Evolutionary conservation across 2,329 filamentous ascomycete genomes (phyloP).

Genomic region (Fusarium sarcochroum): DNA sequence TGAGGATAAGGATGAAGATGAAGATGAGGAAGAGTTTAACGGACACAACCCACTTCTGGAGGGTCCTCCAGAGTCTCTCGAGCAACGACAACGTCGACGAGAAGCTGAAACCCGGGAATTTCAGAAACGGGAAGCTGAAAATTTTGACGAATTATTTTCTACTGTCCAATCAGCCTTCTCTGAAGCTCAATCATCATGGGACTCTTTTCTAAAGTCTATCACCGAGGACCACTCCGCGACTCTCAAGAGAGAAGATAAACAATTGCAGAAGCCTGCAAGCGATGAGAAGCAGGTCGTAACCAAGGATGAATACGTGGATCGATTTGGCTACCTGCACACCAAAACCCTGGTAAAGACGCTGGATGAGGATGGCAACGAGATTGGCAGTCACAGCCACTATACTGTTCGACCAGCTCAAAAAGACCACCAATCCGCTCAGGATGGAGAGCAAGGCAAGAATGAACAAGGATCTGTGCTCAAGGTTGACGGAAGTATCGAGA

Average conservation of each 20-base stretch:
- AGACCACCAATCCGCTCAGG: constrained; percentile 19
- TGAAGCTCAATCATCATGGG: constrained; percentile 57
- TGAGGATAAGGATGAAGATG: constrained; percentile 6
- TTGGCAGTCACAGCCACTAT: constrained; percentile 56
- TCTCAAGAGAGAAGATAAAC: constrained; percentile 15
- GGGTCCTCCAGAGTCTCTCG: neutral
- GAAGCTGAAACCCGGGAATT: neutral
- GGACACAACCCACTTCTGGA: constrained; percentile 18
- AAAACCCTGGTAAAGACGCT: constrained; percentile 58
- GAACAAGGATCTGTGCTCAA: constrained; percentile 20
- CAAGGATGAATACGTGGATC: constrained; percentile 60
- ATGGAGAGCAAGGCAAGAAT: constrained; percentile 33
- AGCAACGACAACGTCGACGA: no score
- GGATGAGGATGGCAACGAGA: constrained; percentile 59
- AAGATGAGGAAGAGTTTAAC: constrained; percentile 22
- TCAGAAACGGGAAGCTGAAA: constrained; percentile 45
- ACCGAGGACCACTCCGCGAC: constrained; percentile 36
- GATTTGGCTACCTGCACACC: constrained; percentile 59
- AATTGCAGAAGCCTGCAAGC: constrained; percentile 18
- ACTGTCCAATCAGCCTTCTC: constrained; percentile 56
- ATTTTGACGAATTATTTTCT: constrained; percentile 60
- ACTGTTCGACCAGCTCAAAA: constrained; percentile 51
- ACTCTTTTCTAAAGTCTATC: constrained; percentile 57
- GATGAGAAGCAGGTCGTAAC: constrained; percentile 53
- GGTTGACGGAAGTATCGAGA: constrained; percentile 38